These are phyloP conservation scores for Solanum hybrid DNA, from an alignment of 305 asterid genomes.

Conservation along the genomic window DNA sequence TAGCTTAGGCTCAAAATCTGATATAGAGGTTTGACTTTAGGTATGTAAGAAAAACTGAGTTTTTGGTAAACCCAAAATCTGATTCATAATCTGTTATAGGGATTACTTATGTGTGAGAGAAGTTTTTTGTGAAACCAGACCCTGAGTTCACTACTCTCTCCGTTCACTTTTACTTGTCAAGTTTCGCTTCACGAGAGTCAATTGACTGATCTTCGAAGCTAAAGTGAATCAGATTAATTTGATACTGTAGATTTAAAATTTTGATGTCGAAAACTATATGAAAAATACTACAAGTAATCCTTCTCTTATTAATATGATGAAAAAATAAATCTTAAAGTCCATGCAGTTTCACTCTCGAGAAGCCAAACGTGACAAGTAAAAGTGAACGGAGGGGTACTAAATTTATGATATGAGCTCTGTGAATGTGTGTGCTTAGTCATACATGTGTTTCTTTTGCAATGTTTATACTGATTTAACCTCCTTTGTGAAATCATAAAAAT, in stretches of 20 bases:
- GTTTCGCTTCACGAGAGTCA: background rate
- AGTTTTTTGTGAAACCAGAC: background rate
- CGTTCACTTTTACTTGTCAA: background rate
- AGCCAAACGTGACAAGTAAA: background rate
- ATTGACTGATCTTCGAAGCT: background rate
- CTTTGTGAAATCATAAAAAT: background rate
- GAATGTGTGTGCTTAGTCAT: conserved; percentile 2
- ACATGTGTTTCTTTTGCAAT: background rate
- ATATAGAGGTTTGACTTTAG: conserved; percentile 6
- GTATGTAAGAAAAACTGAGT: background rate
- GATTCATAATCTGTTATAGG: background rate
- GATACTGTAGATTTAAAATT: background rate
- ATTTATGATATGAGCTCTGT: conserved; percentile 10
- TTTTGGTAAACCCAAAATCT: background rate
- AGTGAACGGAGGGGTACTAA: background rate
- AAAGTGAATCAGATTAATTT: background rate
- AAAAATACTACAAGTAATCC: background rate
- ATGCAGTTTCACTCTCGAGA: background rate
- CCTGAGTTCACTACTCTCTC: background rate
- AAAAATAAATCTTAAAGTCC: background rate
- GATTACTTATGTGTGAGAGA: background rate
- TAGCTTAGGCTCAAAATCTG: background rate
- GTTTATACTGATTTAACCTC: background rate
- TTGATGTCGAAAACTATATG: background rate
- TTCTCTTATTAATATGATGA: background rate